phyloP scores from a whole-genome alignment of 495 filamentous ascomycete species.

The Letharia lupina region DNA sequence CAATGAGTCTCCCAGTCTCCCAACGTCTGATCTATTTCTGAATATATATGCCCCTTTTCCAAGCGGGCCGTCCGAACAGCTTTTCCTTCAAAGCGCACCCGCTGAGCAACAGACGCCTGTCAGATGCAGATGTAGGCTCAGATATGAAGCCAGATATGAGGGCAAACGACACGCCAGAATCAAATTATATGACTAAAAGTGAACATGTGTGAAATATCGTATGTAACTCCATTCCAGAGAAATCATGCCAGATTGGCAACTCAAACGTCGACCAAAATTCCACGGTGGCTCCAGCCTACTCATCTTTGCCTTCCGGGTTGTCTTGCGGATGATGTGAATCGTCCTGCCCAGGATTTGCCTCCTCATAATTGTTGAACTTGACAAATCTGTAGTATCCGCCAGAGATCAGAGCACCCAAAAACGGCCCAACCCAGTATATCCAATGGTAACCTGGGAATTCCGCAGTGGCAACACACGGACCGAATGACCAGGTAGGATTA shows the following conservation, averaged over 20 bases:
- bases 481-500: constrained; percentile 65
- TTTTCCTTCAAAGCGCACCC: neutral
- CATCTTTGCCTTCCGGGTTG: neutral
- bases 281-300: neutral
- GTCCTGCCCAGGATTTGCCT: constrained; percentile 74
- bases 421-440: constrained; percentile 59
- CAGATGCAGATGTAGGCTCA: constrained; percentile 6
- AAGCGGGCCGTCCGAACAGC: neutral
- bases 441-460: constrained; percentile 55
- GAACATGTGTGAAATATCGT: neutral
- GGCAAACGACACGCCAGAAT: neutral
- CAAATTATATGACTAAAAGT: neutral
- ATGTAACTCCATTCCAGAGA: neutral
- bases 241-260: neutral
- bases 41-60: neutral
- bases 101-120: neutral
- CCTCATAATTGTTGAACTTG: constrained; percentile 62
- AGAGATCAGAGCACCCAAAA: constrained; percentile 57
- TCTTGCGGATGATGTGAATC: constrained; percentile 16
- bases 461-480: constrained; percentile 56
- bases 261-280: neutral
- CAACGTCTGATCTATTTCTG: too few relatives aligned
- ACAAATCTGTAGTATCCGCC: constrained; percentile 59
- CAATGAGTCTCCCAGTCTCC: too few relatives aligned
- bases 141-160: too few relatives aligned